These are phyloP conservation scores for Penicillium crystallinum DNA, from an alignment of 495 filamentous ascomycete species.

Conservation along the genomic window DNA sequence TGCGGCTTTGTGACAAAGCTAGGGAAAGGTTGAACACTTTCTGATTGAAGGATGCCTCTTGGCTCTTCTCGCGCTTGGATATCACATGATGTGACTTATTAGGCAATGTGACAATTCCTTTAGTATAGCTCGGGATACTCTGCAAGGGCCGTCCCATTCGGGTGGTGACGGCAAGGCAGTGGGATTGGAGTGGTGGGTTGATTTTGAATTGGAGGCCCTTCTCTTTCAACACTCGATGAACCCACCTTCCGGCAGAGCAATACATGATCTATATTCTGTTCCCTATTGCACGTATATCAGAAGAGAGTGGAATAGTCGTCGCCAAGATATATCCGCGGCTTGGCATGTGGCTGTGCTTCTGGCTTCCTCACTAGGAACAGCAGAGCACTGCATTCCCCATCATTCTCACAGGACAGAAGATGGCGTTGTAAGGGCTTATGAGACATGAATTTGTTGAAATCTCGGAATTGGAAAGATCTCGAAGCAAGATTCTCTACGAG, in stretches of 20 bases:
- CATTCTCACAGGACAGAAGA: no score
- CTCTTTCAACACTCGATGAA: neutral
- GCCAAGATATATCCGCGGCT: neutral
- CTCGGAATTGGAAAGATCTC: no score
- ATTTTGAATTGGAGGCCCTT: neutral
- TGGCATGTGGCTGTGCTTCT: neutral
- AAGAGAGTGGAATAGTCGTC: neutral
- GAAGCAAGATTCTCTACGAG: neutral
- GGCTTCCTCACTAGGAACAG: neutral
- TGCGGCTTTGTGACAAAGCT: slow-evolving; percentile 14
- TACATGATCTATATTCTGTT: neutral
- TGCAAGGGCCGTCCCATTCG: neutral
- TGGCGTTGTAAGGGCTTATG: no score
- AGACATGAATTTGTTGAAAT: no score
- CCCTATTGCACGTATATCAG: neutral
- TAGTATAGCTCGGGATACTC: neutral
- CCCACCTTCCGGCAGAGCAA: neutral
- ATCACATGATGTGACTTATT: slow-evolving; percentile 3
- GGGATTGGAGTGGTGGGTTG: neutral
- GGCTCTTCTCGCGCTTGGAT: neutral
- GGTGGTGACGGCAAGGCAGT: neutral
- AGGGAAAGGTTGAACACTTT: slow-evolving; percentile 19
- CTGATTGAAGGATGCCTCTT: slow-evolving; percentile 8
- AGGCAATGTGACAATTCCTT: neutral
- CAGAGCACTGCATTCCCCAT: no score